These are phyloP conservation scores for Beauveria australis DNA, from an alignment of 2,329 filamentous ascomycete genomes.

Conservation along the genomic window DNA sequence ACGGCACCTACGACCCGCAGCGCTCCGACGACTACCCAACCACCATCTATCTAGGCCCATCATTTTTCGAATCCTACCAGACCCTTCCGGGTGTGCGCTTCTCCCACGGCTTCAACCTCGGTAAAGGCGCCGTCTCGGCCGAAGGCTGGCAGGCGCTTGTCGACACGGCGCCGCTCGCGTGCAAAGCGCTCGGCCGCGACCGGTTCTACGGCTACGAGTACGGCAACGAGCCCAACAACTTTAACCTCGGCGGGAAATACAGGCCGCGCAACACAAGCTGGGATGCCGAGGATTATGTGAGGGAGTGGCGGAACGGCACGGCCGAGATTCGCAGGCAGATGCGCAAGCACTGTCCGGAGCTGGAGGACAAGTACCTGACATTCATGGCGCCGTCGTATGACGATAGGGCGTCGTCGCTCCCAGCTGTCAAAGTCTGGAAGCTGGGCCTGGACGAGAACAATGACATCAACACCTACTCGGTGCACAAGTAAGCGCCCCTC, in stretches of 20 bases:
- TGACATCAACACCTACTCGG: conserved; percentile 44
- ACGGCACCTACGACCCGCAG: conserved; percentile 42
- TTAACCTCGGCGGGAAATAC: not conserved
- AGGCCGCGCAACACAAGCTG: not conserved
- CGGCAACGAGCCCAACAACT: conserved; percentile 47
- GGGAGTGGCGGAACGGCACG: conserved; percentile 49
- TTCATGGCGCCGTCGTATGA: conserved; percentile 48
- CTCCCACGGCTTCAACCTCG: conserved; percentile 55
- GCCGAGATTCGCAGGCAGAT: conserved; percentile 37
- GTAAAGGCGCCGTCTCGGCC: conserved; percentile 41
- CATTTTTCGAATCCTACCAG: conserved; percentile 54
- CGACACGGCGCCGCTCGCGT: conserved; percentile 47
- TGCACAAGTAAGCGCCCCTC: conserved; percentile 38
- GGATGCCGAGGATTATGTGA: conserved; percentile 32
- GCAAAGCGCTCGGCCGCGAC: conserved; percentile 42
- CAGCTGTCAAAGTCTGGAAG: conserved; percentile 40
- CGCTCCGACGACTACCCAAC: conserved; percentile 52
- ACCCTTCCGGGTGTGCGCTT: conserved; percentile 49
- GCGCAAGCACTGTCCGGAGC: conserved; percentile 40
- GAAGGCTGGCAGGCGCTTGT: conserved; percentile 42
- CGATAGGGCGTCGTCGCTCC: conserved; percentile 40
- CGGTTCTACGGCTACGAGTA: conserved; percentile 52
- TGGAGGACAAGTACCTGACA: conserved; percentile 20
- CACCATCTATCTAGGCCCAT: conserved; percentile 50
- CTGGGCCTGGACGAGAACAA: conserved; percentile 40